A percentile compares a stretch with the other conserved stretches of the same genome.
Evolutionary conservation across 2,329 filamentous ascomycete species (phyloP).

Genomic region (Colletotrichum cordylinicola): DNA sequence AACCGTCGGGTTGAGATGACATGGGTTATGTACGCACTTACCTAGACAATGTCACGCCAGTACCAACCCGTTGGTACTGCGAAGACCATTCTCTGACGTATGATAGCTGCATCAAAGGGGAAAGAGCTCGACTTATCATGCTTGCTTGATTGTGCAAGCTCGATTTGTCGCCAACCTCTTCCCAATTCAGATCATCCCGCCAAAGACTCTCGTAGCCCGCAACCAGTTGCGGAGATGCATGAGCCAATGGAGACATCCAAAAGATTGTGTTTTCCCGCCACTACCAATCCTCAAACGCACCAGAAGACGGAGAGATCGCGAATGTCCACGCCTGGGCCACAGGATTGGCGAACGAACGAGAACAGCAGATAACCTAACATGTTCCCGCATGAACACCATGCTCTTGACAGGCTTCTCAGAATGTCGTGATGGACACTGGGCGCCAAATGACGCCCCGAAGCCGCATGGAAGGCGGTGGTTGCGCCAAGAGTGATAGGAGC

Average conservation of each 20-base stretch:
- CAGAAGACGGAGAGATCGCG: background rate
- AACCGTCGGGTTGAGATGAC: background rate
- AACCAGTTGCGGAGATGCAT: background rate
- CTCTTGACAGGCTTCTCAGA: background rate
- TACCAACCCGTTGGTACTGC: background rate
- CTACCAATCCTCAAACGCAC: background rate
- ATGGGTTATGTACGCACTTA: background rate
- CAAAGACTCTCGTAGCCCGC: background rate
- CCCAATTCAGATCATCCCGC: background rate
- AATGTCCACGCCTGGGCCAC: background rate
- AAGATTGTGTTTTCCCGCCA: too few species aligned
- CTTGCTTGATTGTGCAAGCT: background rate
- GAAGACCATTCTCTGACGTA: background rate
- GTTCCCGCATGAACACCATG: too few species aligned
- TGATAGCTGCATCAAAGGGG: background rate
- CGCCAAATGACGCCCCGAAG: background rate
- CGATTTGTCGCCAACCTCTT: background rate
- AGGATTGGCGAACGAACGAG: accelerated
- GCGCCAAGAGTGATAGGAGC: background rate
- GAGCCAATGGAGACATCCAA: background rate
- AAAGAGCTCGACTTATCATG: background rate
- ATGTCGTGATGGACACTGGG: background rate
- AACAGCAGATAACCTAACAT: background rate
- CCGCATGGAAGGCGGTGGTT: background rate
- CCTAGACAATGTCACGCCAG: background rate